Conservation (phyloP, 768 basidiomycete genomes). For the Mycena galopus region DNA sequence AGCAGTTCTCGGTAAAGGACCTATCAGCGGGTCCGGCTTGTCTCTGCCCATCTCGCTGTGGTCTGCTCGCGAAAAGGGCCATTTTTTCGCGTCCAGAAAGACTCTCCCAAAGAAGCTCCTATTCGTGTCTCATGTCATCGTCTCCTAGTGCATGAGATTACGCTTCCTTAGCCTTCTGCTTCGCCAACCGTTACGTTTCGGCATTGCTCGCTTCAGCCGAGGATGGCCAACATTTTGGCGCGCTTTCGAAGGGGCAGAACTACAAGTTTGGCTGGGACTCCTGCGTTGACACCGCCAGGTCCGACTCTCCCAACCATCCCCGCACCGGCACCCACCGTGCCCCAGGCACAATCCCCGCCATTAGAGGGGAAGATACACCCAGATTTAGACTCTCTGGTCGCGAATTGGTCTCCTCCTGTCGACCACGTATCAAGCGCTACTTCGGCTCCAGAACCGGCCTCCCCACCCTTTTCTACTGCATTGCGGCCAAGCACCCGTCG, state of each 20-base stretch:
- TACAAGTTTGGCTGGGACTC: conserved; percentile 18
- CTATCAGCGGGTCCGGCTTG: conserved; percentile 11
- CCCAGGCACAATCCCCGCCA: not conserved
- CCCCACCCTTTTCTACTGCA: conserved; percentile 20
- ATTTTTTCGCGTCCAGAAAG: not conserved
- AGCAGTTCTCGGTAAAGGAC: conserved; percentile 9
- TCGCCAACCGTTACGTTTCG: not conserved
- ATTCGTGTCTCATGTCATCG: conserved; percentile 26
- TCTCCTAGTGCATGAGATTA: conserved; percentile 9
- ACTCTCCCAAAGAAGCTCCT: conserved; percentile 17
- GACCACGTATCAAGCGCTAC: not conserved
- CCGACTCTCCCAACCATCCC: not conserved
- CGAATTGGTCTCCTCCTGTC: conserved; percentile 27
- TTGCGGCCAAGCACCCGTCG: conserved; percentile 26
- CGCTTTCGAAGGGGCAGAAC: conserved; percentile 31
- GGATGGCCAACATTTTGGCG: conserved; percentile 30
- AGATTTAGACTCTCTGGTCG: conserved; percentile 33
- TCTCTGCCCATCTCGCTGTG: conserved; percentile 5
- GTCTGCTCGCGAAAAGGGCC: not conserved
- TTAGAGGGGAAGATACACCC: conserved; percentile 35
- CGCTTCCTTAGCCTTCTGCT: not conserved
- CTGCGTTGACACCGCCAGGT: conserved; percentile 4
- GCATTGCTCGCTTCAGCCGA: not conserved
- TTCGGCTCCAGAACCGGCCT: not conserved
- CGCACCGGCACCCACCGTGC: not conserved